Base-by-base conservation (phyloP, 2,329 filamentous ascomycete species). In the Seiridium unicorne region DNA sequence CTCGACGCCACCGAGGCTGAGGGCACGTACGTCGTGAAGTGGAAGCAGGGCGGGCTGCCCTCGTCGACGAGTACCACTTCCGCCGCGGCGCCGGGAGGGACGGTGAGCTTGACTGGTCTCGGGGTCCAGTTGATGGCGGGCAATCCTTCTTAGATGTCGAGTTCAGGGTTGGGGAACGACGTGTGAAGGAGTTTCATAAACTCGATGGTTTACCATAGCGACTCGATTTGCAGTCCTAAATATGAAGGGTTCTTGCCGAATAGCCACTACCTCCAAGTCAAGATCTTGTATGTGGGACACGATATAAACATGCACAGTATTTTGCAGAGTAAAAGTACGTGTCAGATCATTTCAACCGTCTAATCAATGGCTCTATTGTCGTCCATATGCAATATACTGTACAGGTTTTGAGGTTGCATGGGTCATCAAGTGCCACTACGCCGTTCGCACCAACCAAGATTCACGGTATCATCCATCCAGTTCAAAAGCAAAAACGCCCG, bases 1-100 rank as follows among this genome's bases (percentile, higher is more conserved):
- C 51, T 61, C 18, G 48, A 13, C 55, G 54, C 13, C 13, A 48
- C 55, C 26, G 44, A 18, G 18, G 36, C 35, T 32, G 18, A 18
- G 18, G 60, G 48, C 34, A 60, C 57, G 4, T 62, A 60, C 35
- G 35, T 60, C 46, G 57, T 60, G 13, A 53, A 48, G 53, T 62
- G 60, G 60, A 32, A 11, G 35, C 44, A 44, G 38, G 31, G 40
- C 31, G 49, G 13, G 34, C 5, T 51, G 26, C 31, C n/a, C 26
- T 36, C 26, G 48, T 32, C 26, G 3, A 13, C 31, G 18, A 48
- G 32, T 26, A 18, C 44, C 5, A 13, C 54, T n/a, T 13, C 38
- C 26, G 42, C 48, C 5, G 4, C 31, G 48, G 48, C n/a, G n/a
- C 31, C 34, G 54, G 38, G 13, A 26, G 42, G 38, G 4, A 13